Percentiles rank a stretch among this genome's conserved stretches.
These are phyloP conservation scores for Penicillium mononematosum DNA, from an alignment of 495 filamentous ascomycete species.

Conservation along the genomic window DNA sequence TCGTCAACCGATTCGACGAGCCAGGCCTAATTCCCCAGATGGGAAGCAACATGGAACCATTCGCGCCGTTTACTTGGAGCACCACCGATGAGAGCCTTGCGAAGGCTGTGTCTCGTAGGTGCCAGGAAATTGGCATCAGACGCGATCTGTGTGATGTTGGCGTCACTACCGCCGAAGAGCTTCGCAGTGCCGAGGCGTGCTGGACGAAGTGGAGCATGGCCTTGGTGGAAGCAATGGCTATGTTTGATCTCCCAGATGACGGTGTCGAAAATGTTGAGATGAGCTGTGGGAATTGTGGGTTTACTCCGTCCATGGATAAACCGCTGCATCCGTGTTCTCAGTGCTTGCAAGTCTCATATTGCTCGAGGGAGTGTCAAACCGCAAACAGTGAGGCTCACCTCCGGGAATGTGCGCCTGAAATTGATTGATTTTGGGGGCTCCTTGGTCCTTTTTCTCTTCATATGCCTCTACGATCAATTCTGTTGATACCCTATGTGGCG, in stretches of 20 bases:
- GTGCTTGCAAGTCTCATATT: conserved; percentile 1
- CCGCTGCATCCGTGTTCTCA: conserved; percentile 5
- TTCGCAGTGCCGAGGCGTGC: neutral
- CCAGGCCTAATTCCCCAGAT: neutral
- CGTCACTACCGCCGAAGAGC: neutral
- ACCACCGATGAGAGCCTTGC: conserved; percentile 1
- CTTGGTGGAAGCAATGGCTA: neutral
- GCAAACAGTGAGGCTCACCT: neutral
- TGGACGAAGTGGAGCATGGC: neutral
- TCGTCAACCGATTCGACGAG: conserved; percentile 8
- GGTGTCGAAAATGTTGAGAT: conserved; percentile 5
- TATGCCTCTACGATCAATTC: neutral
- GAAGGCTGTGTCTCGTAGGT: conserved; percentile 3
- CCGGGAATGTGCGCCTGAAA: neutral
- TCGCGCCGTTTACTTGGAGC: conserved; percentile 9
- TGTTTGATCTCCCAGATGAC: conserved; percentile 4
- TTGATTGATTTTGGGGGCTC: neutral
- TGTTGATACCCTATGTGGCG: neutral
- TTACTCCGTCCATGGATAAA: conserved; percentile 11
- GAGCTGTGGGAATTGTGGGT: conserved; percentile 11
- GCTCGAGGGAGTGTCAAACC: too few species aligned
- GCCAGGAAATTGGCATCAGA: conserved; percentile 2
- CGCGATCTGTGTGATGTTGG: conserved; percentile 3
- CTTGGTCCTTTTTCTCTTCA: neutral
- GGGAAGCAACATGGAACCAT: neutral